Conservation (phyloP, 2,329 filamentous ascomycete species). For the Fusarium sp. region DNA sequence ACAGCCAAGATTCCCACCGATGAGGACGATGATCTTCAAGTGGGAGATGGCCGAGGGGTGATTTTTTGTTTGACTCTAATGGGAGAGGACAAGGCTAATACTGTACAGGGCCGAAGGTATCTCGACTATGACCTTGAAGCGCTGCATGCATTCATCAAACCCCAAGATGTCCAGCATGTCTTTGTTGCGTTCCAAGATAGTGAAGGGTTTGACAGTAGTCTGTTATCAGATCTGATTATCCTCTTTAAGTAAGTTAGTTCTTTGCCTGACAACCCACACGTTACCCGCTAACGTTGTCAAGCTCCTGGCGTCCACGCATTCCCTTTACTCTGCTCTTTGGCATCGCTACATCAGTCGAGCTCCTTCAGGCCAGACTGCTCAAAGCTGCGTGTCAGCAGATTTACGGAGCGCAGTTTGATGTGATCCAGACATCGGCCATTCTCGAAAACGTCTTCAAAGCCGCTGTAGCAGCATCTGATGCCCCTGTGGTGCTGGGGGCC, state of each 20-base stretch:
- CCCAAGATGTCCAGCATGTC: constrained; percentile 68
- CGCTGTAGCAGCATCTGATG: constrained; percentile 70
- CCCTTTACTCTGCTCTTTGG: constrained; percentile 83
- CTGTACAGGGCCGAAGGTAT: constrained; percentile 69
- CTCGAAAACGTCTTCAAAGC: constrained; percentile 79
- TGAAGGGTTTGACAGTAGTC: constrained; percentile 80
- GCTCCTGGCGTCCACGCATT: constrained; percentile 78
- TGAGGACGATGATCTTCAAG: constrained; percentile 68
- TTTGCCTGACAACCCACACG: not conserved
- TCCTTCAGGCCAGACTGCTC: constrained; percentile 80
- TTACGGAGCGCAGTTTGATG: constrained; percentile 80
- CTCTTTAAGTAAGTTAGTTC: constrained; percentile 75
- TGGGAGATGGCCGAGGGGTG: constrained; percentile 63
- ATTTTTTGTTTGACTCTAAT: constrained; percentile 37
- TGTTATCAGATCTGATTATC: constrained; percentile 79
- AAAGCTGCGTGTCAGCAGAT: constrained; percentile 76
- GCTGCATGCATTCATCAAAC: constrained; percentile 70
- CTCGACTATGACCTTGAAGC: constrained; percentile 85
- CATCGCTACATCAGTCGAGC: constrained; percentile 83
- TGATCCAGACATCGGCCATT: constrained; percentile 78
- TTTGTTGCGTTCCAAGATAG: constrained; percentile 84
- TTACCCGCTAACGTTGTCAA: constrained; percentile 51
- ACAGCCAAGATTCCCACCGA: constrained; percentile 64
- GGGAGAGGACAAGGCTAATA: constrained; percentile 26
- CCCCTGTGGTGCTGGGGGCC: constrained; percentile 73